Base-by-base conservation (phyloP, 73 alveolate genomes). In the Paramecium octaurelia region DNA sequence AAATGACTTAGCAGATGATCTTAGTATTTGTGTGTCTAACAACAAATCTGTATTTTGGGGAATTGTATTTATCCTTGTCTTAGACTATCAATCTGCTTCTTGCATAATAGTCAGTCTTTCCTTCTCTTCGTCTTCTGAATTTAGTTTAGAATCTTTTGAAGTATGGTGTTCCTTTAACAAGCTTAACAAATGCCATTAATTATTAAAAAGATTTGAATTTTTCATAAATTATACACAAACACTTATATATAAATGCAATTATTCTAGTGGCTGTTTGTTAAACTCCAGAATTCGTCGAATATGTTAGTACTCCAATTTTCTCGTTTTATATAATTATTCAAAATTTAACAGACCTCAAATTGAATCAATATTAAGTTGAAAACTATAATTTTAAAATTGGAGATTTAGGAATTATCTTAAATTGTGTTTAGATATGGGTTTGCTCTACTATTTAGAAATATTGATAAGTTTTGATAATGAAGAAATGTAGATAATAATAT, bases 61-160 rank as follows among this genome's bases (percentile, higher is more conserved):
- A 94, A 96, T 99, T 98, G 98, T 98, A 99, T 98, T 99, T 99
- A 97, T 97, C 97, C 98, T 99, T 99, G 97, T 99, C 99, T 94
- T 99, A 99, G 87, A 94, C 92, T 88, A 97, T 97, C 95, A 99
- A 95, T 93, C 99, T 93, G 90, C 98, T 97, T 94, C 99, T 96
- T 92, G 99, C 99, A 93, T 95, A 96, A 97, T 98, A 99, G 95
- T 99, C 99, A 16, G 99, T 99, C 98, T 98, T 98, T 87, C 99
- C 99, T 96, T 98, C 99, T 94, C 99, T 95, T 94, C 99, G 94
- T 93, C 99, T 96, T 93, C 99, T 98, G 97, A 89, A 96, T 89
- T 97, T 96, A 92, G 98, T 99, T 95, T 99, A 99, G 97, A 95
- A 99, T 92, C 99, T 95, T 94, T 97, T 97, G 99, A 97, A 99